Conservation (phyloP, 2,329 filamentous ascomycete genomes). For the Fusarium goolgardi region DNA sequence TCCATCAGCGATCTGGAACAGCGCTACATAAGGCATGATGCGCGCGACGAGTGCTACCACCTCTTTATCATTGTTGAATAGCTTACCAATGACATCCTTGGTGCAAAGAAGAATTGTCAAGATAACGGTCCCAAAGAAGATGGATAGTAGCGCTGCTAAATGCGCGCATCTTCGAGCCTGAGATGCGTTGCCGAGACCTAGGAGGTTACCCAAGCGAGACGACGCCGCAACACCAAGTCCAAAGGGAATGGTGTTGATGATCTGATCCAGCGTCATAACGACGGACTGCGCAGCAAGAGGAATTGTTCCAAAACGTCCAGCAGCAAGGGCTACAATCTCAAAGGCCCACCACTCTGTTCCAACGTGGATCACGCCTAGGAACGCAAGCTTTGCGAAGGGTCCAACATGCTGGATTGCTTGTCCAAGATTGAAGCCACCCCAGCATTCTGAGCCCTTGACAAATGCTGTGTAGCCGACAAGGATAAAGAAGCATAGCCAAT, state of each 20-base stretch:
- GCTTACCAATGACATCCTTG: constrained; percentile 76
- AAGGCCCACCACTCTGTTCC: constrained; percentile 97
- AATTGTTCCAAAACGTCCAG: constrained; percentile 82
- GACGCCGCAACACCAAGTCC: constrained; percentile 86
- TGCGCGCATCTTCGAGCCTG: constrained; percentile 80
- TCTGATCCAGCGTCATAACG: constrained; percentile 89
- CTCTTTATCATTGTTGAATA: constrained; percentile 82
- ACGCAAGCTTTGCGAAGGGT: constrained; percentile 78
- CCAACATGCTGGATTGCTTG: constrained; percentile 73
- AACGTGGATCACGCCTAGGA: constrained; percentile 83
- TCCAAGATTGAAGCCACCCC: constrained; percentile 76
- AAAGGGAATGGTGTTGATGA: constrained; percentile 88
- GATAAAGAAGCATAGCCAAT: constrained; percentile 85
- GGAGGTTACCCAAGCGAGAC: constrained; percentile 80
- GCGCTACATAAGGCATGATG: constrained; percentile 86
- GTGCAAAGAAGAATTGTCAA: constrained; percentile 76
- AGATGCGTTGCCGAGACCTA: constrained; percentile 73
- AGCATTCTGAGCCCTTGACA: constrained; percentile 78
- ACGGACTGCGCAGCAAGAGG: constrained; percentile 85
- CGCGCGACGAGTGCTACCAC: constrained; percentile 79
- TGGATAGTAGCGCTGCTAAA: constrained; percentile 77
- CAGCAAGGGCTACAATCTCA: constrained; percentile 86
- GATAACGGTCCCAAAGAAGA: constrained; percentile 74
- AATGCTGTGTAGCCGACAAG: constrained; percentile 79
- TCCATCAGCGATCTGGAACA: constrained; percentile 92